These are phyloP conservation scores for Termitomyces sp. DNA, from an alignment of 768 basidiomycete genomes.

Conservation along the genomic window DNA sequence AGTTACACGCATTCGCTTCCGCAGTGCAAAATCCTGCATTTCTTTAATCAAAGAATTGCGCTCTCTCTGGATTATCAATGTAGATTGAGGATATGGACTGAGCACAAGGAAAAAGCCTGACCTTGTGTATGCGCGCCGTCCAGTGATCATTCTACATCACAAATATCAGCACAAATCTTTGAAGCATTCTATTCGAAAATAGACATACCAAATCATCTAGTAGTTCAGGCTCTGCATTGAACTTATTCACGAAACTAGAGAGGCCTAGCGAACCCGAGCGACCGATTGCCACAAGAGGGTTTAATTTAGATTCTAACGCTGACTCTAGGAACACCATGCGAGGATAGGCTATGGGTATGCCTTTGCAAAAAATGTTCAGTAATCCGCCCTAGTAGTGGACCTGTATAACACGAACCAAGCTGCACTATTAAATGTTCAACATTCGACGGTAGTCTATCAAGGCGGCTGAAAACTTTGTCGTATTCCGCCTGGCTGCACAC, in stretches of 20 bases:
- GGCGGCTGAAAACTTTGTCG: slow-evolving; percentile 57
- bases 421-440: slow-evolving; percentile 85
- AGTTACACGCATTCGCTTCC: slow-evolving; percentile 64
- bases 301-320: slow-evolving; percentile 74
- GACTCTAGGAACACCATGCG: slow-evolving; percentile 86
- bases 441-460: slow-evolving; percentile 51
- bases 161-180: not conserved
- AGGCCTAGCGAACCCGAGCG: slow-evolving; percentile 61
- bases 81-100: not conserved
- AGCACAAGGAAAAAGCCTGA: slow-evolving; percentile 15
- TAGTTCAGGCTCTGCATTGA: slow-evolving; percentile 89
- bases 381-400: not conserved
- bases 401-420: slow-evolving; percentile 42
- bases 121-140: slow-evolving; percentile 81
- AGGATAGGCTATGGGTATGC: slow-evolving; percentile 86
- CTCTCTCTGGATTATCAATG: slow-evolving; percentile 51
- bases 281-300: slow-evolving; percentile 77
- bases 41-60: slow-evolving; percentile 84
- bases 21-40: slow-evolving; percentile 65
- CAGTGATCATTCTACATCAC: slow-evolving; percentile 77
- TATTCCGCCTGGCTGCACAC: slow-evolving; percentile 78
- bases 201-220: slow-evolving; percentile 78
- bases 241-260: slow-evolving; percentile 81
- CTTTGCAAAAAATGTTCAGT: slow-evolving; percentile 22
- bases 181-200: not conserved